phyloP scores from a whole-genome alignment of 257 asterid species.

The Capsicum rhomboideum region DNA sequence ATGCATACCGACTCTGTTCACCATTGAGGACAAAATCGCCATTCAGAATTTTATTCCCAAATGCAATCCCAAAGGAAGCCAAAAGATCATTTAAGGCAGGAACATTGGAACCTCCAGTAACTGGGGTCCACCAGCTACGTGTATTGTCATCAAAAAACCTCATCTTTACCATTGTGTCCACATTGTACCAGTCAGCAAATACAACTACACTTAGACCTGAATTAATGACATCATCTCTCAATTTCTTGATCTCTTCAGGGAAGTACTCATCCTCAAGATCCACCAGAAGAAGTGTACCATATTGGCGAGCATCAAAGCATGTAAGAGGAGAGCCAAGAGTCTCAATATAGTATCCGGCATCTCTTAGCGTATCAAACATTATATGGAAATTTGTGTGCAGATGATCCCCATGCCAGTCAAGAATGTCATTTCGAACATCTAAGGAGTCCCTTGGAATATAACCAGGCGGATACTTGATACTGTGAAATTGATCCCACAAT shows the following conservation, averaged over 20 bases:
- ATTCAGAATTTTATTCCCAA: constrained; percentile 92
- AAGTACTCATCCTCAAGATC: constrained; percentile 97
- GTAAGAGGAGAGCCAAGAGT: constrained; percentile 97
- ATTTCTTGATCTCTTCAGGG: constrained; percentile 64
- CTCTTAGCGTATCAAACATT: constrained; percentile 91
- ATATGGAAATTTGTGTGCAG: constrained; percentile 93
- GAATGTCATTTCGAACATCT: constrained; percentile 94
- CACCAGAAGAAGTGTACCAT: constrained; percentile 89
- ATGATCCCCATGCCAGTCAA: constrained; percentile 99
- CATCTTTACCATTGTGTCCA: constrained; percentile 96
- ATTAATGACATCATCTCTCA: constrained; percentile 70
- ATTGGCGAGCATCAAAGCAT: constrained; percentile 89
- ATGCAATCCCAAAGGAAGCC: constrained; percentile 91
- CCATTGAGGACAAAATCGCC: constrained; percentile 88
- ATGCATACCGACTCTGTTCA: constrained; percentile 94
- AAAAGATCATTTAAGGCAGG: constrained; percentile 95
- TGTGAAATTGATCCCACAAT: constrained; percentile 97
- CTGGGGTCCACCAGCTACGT: constrained; percentile 99
- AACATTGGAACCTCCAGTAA: constrained; percentile 92
- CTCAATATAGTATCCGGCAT: constrained; percentile 90
- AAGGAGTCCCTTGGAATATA: constrained; percentile 97
- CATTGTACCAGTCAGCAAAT: constrained; percentile 98
- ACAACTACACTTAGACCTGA: constrained; percentile 78
- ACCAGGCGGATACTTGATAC: constrained; percentile 96
- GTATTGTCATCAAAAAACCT: constrained; percentile 96